Base-by-base conservation (phyloP, 75 land plant species). In the Picea glauca region DNA sequence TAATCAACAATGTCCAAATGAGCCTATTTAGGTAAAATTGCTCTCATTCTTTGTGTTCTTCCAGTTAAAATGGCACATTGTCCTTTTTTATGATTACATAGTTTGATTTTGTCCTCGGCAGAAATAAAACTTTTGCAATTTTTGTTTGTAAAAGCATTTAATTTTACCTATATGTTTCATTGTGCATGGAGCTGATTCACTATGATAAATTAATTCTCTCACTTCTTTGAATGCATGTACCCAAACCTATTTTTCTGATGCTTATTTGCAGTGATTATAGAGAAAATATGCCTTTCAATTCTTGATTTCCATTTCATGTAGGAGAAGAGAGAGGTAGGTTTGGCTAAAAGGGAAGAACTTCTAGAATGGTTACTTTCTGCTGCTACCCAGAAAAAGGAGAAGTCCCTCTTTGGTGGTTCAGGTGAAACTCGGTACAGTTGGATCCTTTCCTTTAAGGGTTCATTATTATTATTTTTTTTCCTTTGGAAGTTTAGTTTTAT, bases 341-440 rank as follows among this genome's bases (percentile, higher is more conserved):
- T 13, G 31, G 77, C 84, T 61, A 82, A 74, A 56, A 82, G 72
- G 60, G 84, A 82, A 33, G 84, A 82, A 56, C 82, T 82, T 58
- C 81, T 81, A 46, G 58, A 79, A 72, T 78, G 75, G 80, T 68
- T 58, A 18, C 26, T 80, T 58, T 64, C 75, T 38, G 81, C 79
- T 79, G 80, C 59, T 57, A 9, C 56, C 60, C 65, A 57, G 9
- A 67, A 65, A 79, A 72, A 65, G 61, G 80, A 81, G 83, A 80
- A 58, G 17, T 60, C 54, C 72, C 75, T 43, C 30, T 18, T 35
- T 74, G 74, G 75, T 32, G 81, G 54, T 78, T 68, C 73, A 78
- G 83, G 83, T 81, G 67, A 81, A 59, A n/a, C 67, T 12, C 54
- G 30, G 13, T 70, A 70, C 43, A 20, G 46, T 46, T 5, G 74